Evolutionary conservation across 805 yeast species (phyloP).

Genomic region (Ogataea paraovalis): DNA sequence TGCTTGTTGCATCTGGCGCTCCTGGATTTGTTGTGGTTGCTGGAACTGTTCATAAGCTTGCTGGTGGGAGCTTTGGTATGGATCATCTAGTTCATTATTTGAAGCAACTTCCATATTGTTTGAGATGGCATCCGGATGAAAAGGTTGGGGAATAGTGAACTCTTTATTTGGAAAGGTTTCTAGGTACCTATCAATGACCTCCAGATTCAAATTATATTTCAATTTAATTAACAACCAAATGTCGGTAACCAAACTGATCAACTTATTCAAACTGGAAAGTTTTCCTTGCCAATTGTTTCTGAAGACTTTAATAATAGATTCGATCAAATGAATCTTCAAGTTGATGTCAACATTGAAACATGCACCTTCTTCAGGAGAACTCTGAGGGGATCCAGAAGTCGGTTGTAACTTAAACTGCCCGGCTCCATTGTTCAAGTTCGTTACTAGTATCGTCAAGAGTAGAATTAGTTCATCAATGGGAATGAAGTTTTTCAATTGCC

Average conservation of each 20-base stretch:
- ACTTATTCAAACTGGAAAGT: slow-evolving; percentile 21
- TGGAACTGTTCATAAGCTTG: not conserved
- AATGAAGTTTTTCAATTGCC: slow-evolving; percentile 59
- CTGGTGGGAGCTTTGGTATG: not conserved
- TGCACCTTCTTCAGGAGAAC: not conserved
- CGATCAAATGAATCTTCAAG: slow-evolving; percentile 28
- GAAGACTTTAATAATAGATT: slow-evolving; percentile 16
- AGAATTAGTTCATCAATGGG: slow-evolving; percentile 57
- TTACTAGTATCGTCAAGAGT: slow-evolving; percentile 47
- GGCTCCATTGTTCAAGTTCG: slow-evolving; percentile 42
- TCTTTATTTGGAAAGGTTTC: not conserved
- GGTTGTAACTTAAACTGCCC: slow-evolving; percentile 6
- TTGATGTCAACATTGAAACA: slow-evolving; percentile 25
- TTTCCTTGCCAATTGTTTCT: slow-evolving; percentile 23
- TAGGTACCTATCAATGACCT: not conserved
- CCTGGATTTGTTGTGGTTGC: too few species aligned
- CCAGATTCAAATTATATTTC: slow-evolving; percentile 12
- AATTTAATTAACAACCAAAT: slow-evolving; percentile 24
- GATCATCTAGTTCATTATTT: not conserved
- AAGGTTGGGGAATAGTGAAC: slow-evolving; percentile 9
- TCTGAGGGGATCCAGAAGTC: not conserved
- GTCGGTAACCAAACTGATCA: slow-evolving; percentile 18
- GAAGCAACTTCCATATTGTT: not conserved
- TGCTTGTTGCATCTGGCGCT: not conserved
- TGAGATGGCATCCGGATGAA: not conserved